Conservation (phyloP, 2,329 filamentous ascomycete genomes). For the Teratosphaeria zuluensis region DNA sequence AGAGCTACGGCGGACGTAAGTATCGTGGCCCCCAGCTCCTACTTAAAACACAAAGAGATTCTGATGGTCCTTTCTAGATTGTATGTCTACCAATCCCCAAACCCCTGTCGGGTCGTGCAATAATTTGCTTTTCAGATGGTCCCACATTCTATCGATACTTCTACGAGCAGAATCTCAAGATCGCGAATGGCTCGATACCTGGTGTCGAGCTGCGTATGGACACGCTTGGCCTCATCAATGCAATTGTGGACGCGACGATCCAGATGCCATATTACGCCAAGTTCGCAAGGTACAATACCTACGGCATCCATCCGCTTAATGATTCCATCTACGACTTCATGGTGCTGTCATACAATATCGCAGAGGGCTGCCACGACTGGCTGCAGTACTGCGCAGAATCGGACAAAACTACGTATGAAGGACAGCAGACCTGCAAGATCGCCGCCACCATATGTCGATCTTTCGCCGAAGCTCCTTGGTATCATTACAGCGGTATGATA, state of each 20-base stretch:
- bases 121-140: constrained; percentile 26
- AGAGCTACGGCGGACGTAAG: constrained; percentile 52
- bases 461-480: constrained; percentile 38
- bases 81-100: too few species aligned
- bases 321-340: constrained; percentile 34
- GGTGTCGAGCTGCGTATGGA: constrained; percentile 35
- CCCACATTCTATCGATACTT: constrained; percentile 49
- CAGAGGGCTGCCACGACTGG: constrained; percentile 45
- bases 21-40: too few species aligned
- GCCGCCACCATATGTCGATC: constrained; percentile 39
- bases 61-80: too few species aligned
- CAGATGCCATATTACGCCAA: constrained; percentile 39
- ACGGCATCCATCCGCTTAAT: constrained; percentile 43
- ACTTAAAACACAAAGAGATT: too few species aligned
- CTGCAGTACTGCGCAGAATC: constrained; percentile 41
- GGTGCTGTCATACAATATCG: constrained; percentile 34
- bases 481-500: constrained; percentile 23
- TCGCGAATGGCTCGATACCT: constrained; percentile 33
- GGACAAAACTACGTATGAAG: constrained; percentile 2
- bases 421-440: constrained; percentile 33
- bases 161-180: constrained; percentile 46
- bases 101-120: too few species aligned
- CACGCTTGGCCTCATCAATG: constrained; percentile 42
- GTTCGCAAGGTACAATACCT: constrained; percentile 48
- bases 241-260: constrained; percentile 43